Percentiles rank a stretch among this genome's conserved stretches.
Conservation (phyloP, 208 protist species). For the Leishmania lainsoni region DNA sequence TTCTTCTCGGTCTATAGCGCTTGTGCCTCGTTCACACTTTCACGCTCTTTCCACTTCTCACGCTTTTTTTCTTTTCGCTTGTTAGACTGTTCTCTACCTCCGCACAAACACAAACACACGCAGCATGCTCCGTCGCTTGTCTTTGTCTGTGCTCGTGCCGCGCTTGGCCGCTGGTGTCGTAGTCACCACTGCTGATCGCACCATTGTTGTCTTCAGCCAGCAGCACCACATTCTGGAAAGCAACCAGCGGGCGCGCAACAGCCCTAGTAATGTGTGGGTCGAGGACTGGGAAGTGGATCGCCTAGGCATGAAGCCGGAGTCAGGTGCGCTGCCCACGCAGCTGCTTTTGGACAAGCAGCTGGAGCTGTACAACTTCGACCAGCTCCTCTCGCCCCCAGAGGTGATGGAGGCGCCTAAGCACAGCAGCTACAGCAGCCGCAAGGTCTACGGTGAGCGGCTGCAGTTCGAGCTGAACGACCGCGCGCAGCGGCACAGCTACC, state of each 20-base stretch:
- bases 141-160: constrained; percentile 20
- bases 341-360: constrained; percentile 82
- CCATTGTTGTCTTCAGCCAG: constrained; percentile 86
- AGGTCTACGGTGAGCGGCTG: constrained; percentile 77
- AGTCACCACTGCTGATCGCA: constrained; percentile 34
- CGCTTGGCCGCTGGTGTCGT: constrained; percentile 12
- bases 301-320: constrained; percentile 65
- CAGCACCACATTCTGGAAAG: constrained; percentile 86
- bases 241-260: constrained; percentile 87
- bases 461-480: constrained; percentile 91
- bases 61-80: not conserved
- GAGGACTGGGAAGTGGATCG: constrained; percentile 88
- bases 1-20: not conserved
- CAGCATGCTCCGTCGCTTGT: constrained; percentile 63
- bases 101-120: constrained; percentile 16
- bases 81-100: not conserved
- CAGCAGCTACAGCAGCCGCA: constrained; percentile 88
- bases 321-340: constrained; percentile 68
- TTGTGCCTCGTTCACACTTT: not conserved
- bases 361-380: constrained; percentile 90
- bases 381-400: constrained; percentile 79
- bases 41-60: not conserved
- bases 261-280: constrained; percentile 87
- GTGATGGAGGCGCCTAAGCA: constrained; percentile 86
- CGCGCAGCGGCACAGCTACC: constrained; percentile 80